phyloP scores from a whole-genome alignment of 2,329 filamentous ascomycete species.

The Huntiella bhutanensis region DNA sequence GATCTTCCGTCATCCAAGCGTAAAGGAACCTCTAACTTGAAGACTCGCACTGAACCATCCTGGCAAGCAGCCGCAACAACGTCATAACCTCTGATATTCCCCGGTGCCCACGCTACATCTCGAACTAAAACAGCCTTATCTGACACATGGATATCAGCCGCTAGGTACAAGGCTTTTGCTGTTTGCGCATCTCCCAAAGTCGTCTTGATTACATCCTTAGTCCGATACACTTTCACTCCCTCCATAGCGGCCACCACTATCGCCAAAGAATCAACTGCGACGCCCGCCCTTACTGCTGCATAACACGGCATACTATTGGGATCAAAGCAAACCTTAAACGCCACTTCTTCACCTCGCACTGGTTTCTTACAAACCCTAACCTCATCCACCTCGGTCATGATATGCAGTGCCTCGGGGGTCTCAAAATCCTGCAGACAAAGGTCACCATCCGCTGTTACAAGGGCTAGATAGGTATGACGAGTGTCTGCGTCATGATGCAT shows the following conservation, averaged over 20 bases:
- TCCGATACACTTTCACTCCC: slow-evolving; percentile 65
- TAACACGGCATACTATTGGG: slow-evolving; percentile 70
- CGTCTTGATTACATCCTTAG: slow-evolving; percentile 35
- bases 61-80: slow-evolving; percentile 82
- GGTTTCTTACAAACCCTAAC: slow-evolving; percentile 31
- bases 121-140: slow-evolving; percentile 51
- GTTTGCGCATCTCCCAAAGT: slow-evolving; percentile 31
- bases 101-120: slow-evolving; percentile 82
- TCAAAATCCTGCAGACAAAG: slow-evolving; percentile 71
- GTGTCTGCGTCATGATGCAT: slow-evolving; percentile 67
- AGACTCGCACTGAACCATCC: slow-evolving; percentile 79
- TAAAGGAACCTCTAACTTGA: slow-evolving; percentile 48
- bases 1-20: slow-evolving; percentile 26
- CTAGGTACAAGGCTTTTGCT: slow-evolving; percentile 68
- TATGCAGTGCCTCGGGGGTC: slow-evolving; percentile 64
- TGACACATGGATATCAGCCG: slow-evolving; percentile 27
- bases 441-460: slow-evolving; percentile 66
- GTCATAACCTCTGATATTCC: slow-evolving; percentile 78
- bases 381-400: slow-evolving; percentile 45
- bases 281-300: slow-evolving; percentile 58
- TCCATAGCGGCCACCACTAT: slow-evolving; percentile 78
- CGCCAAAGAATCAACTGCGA: slow-evolving; percentile 58
- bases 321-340: slow-evolving; percentile 74
- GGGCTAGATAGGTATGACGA: slow-evolving; percentile 64
- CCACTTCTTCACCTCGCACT: slow-evolving; percentile 63